phyloP scores from a whole-genome alignment of 2,329 filamentous ascomycete species.

The Colletotrichum kahawae region DNA sequence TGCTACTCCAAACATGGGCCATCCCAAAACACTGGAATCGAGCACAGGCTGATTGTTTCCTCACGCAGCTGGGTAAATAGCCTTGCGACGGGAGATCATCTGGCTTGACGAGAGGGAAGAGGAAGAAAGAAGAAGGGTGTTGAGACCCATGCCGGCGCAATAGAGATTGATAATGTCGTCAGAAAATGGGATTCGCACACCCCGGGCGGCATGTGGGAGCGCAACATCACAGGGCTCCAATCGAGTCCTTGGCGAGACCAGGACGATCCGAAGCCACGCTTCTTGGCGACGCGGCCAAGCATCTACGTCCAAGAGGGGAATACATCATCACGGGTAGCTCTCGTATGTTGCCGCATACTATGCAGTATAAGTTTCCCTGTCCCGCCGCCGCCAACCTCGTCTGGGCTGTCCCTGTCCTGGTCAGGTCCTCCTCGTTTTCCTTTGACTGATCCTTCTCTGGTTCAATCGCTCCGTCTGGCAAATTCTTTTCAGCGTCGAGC shows the following conservation, averaged over 20 bases:
- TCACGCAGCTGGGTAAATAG: background rate
- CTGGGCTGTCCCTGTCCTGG: background rate
- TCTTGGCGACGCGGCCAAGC: constrained; percentile 22
- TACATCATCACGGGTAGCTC: constrained; percentile 5
- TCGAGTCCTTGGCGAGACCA: constrained; percentile 13
- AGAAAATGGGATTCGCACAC: constrained; percentile 1
- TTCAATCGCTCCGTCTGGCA: background rate
- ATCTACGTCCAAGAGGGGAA: constrained; percentile 11
- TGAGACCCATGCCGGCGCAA: background rate
- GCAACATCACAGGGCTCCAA: constrained; percentile 12
- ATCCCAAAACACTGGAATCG: background rate
- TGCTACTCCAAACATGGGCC: background rate
- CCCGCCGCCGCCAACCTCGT: background rate
- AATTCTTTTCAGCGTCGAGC: background rate
- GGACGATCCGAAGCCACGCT: constrained; percentile 20
- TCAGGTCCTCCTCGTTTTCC: background rate
- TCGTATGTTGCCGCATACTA: background rate
- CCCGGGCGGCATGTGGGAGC: constrained; percentile 15
- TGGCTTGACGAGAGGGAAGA: background rate
- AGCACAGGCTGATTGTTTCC: background rate
- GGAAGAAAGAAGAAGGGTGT: background rate
- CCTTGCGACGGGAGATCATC: background rate
- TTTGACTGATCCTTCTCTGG: background rate
- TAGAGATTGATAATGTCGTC: constrained; percentile 10
- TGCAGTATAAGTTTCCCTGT: constrained; percentile 1